Base-by-base conservation (phyloP, 768 basidiomycete species). In the Lactifluus rugatus region DNA sequence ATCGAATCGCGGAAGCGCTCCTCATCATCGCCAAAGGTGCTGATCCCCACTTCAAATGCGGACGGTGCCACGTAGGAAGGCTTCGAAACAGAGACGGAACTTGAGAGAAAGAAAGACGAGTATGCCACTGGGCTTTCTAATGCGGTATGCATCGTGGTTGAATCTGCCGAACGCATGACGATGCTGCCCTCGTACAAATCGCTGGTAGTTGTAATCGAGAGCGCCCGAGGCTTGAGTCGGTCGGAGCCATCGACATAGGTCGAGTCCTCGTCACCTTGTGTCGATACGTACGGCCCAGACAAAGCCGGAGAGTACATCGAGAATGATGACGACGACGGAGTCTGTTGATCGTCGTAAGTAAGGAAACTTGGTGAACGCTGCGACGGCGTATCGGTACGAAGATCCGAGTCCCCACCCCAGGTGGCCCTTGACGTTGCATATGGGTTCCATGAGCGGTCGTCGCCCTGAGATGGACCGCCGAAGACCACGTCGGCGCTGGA, bases 401-500 rank as follows among this genome's bases (percentile, higher is more conserved):
- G 44, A 21, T 36, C 54, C 21, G 61, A 54, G 48, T 64, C 63
- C 34, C 48, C 61, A 2, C 57, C 61, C 63, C 63, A 64, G 25
- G 62, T 58, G 11, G 63, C 55, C 6, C 51, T 52, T 21, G 63
- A 59, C 21, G 57, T 44, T 7, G 61, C 32, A 42, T 62, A 64
- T 19, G 54, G 46, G 5, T 50, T 42, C 63, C 63, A 64, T 14
- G 57, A 58, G 8, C 36, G 31, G 36, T 53, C 52, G 28, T 59
- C 61, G 21, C 19, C 61, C n/a, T 56, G 53, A 7, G 41, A 31
- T 32, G 57, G 47, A 19, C 25, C 57, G 23, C 61, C 64, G 10
- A 61, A 65, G 28, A 60, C 57, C 23, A 64, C 60, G 49, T 66
- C 66, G 49, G 63, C 56, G 51, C 62, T 63, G 19, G 68, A 68